Evolutionary conservation across 805 yeast genomes (phyloP), one percentile per base, ranked within the genome.

Genomic region (Kodamaea fukazawae): DNA sequence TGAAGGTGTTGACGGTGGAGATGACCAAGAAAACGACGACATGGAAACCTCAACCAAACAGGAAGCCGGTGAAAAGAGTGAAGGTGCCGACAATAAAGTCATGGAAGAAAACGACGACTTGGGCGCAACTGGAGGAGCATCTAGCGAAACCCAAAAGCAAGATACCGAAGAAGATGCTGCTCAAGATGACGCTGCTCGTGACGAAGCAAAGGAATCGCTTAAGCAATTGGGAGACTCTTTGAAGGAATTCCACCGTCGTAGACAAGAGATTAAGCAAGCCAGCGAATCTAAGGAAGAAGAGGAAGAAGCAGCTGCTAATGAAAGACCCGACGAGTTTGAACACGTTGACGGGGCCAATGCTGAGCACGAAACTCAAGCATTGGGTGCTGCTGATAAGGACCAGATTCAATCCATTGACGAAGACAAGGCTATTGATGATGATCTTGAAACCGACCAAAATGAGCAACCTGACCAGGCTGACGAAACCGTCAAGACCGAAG

Each of bases 201-300:
- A 83, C 38, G 74, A 75, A 51, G 88, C 86, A 29, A 74, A 76
- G 42, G 89, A 88, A 51, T 79, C 95, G 0, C 69, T 91, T 62
- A 86, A 86, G 58, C 89, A 89, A 57, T 72, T 93, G 10, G 98
- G 99, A 38, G 97, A 90, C 61, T 78, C 96, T 1, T 58, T 90
- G 65, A 86, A 91, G 51, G 96, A 90, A 55, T 91, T 85, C 65
- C 95, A 91, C 57, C 84, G 87, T 57, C 83, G 96, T 51, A 81
- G 85, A 47, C 88, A 86, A 58, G 96, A 89, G 51, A 91, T 93
- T 45, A 72, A 81, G 48, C 90, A 86, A 47, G 78, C 86, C 7
- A 63, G 75, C 2, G 46, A 45, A 23, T 61, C 64, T 20, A 63
- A 67, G 25, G 64, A 63, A 17, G 67, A 57, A 17, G 48, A 45